Percentiles rank a stretch among this genome's conserved stretches.
phyloP scores from a whole-genome alignment of 257 asterid species.

The Solanum clarkiae region DNA sequence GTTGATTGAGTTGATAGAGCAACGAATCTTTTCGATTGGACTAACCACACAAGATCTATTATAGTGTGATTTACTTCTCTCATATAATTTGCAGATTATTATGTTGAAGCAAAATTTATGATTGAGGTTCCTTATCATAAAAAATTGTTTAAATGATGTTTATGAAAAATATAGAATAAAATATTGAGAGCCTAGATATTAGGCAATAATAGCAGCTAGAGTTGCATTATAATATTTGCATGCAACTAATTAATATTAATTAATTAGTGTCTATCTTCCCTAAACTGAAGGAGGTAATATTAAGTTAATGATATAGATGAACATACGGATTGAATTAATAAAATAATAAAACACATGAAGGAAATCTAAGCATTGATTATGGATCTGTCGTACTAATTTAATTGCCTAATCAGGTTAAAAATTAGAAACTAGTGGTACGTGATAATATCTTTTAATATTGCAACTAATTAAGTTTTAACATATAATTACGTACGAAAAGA shows the following conservation, averaged over 20 bases:
- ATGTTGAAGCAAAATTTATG: too few relatives aligned
- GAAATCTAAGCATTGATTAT: not conserved
- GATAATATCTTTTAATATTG: not conserved
- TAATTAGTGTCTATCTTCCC: not conserved
- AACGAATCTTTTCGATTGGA: not conserved
- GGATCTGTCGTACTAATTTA: not conserved
- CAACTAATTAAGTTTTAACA: not conserved
- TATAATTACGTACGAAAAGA: not conserved
- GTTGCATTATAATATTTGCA: not conserved
- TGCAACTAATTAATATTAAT: not conserved
- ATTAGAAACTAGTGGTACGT: not conserved
- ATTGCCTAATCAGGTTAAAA: conserved; percentile 1
- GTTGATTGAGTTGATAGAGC: too few relatives aligned
- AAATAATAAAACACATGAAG: not conserved
- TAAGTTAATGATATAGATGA: not conserved
- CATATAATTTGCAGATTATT: too few relatives aligned
- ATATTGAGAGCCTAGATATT: not conserved
- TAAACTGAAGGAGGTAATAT: not conserved
- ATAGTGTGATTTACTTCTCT: not conserved
- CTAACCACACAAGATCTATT: not conserved
- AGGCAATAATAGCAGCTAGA: not conserved
- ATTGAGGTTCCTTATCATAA: not conserved
- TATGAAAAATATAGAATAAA: not conserved
- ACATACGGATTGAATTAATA: not conserved
- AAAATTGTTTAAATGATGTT: not conserved